Evolutionary conservation across 164 flowering plant species (phyloP).

Genomic region (Paratinospora sagittata): DNA sequence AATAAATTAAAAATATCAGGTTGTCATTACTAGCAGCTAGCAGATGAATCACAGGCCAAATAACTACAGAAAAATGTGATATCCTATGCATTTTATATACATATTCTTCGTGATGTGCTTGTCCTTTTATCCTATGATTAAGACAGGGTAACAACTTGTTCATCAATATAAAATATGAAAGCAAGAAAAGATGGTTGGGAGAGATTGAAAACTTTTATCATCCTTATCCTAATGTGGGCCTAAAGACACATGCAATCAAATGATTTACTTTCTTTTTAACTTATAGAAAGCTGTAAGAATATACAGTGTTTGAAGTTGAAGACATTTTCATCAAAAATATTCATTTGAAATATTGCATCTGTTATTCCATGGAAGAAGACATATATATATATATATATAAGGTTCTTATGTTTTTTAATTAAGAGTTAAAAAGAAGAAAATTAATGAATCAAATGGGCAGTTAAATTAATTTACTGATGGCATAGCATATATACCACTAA

Average conservation of each 20-base stretch:
- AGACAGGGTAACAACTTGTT: conserved; percentile 1
- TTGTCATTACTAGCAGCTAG: not conserved
- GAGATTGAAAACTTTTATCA: not conserved
- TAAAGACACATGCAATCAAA: not conserved
- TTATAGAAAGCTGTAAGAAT: not conserved
- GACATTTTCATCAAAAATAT: too few relatives aligned
- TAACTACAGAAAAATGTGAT: not conserved
- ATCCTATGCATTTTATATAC: not conserved
- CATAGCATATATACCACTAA: too few relatives aligned
- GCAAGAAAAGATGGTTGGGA: not conserved
- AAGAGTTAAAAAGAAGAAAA: too few relatives aligned
- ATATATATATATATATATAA: too few relatives aligned
- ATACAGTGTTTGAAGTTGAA: not conserved
- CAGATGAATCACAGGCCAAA: not conserved
- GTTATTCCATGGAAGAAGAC: too few relatives aligned
- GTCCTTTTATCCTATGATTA: not conserved
- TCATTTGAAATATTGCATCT: too few relatives aligned
- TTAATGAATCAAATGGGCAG: not conserved
- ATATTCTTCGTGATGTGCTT: not conserved
- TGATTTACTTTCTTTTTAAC: not conserved
- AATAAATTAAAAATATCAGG: not conserved
- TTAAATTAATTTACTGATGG: too few relatives aligned
- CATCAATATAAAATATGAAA: not conserved
- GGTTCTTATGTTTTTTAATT: not conserved
- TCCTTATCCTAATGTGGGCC: not conserved